These are phyloP conservation scores for Cutaneotrichosporon cavernicola DNA, from an alignment of 1,284 basidiomycete genomes.

Conservation along the genomic window DNA sequence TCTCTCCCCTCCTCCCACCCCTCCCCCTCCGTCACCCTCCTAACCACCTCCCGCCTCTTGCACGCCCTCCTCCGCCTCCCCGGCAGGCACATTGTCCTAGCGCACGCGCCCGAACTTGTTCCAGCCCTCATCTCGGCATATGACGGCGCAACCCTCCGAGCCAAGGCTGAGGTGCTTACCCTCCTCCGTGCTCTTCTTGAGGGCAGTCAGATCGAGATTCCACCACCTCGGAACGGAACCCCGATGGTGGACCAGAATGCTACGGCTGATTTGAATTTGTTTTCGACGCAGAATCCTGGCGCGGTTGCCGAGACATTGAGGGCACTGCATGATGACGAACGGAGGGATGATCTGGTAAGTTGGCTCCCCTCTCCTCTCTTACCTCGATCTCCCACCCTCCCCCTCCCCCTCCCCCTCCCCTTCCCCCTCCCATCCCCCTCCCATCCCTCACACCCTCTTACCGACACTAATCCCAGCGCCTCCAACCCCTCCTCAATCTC, in stretches of 20 bases:
- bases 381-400: background rate
- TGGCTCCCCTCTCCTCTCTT: background rate
- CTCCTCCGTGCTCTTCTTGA: conserved; percentile 30
- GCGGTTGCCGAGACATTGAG: conserved; percentile 16
- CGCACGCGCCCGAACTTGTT: conserved; percentile 21
- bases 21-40: background rate
- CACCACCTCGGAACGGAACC: conserved; percentile 8
- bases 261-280: conserved; percentile 27
- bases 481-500: conserved; percentile 33
- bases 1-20: no score
- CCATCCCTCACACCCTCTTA: background rate
- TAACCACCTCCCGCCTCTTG: conserved; percentile 16
- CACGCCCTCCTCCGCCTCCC: conserved; percentile 18
- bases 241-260: conserved; percentile 24
- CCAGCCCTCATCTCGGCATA: conserved; percentile 32
- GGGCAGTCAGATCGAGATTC: conserved; percentile 27
- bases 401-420: background rate
- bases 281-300: conserved; percentile 11
- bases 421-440: background rate
- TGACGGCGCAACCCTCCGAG: conserved; percentile 9
- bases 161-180: conserved; percentile 33
- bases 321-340: conserved; percentile 29
- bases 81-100: conserved; percentile 9
- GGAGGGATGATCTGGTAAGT: conserved; percentile 25
- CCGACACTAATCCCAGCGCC: conserved; percentile 28